Percentiles rank a stretch among this genome's conserved stretches.
These are phyloP conservation scores for Hydnum rufescens DNA, from an alignment of 768 basidiomycete species.

Conservation along the genomic window DNA sequence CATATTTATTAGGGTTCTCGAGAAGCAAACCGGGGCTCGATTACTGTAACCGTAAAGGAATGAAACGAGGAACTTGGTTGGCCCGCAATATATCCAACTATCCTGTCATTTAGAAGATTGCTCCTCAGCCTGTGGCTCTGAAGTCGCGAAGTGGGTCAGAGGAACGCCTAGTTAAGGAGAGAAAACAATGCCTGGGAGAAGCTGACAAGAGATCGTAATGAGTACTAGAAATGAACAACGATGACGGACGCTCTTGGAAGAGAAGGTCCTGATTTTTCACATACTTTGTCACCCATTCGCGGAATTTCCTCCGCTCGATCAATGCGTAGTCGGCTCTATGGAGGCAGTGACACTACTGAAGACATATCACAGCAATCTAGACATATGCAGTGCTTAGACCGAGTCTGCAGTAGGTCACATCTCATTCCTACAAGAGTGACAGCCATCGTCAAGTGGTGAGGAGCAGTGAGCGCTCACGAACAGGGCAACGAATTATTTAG, in stretches of 20 bases:
- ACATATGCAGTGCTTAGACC: conserved; percentile 1
- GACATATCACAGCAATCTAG: too few relatives aligned
- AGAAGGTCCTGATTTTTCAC: conserved; percentile 69
- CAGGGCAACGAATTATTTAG: not conserved
- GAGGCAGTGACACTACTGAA: too few relatives aligned
- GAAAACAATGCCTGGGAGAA: conserved; percentile 61
- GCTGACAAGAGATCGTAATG: conserved; percentile 24
- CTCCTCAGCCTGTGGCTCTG: conserved; percentile 63
- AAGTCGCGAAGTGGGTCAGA: conserved; percentile 43
- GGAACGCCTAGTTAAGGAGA: conserved; percentile 88
- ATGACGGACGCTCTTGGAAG: conserved; percentile 73
- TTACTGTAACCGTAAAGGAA: too few relatives aligned
- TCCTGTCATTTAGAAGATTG: too few relatives aligned
- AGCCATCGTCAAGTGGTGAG: conserved; percentile 47
- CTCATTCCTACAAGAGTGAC: not conserved
- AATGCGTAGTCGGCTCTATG: conserved; percentile 71
- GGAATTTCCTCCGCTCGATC: conserved; percentile 79
- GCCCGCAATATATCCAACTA: too few relatives aligned
- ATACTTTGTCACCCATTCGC: conserved; percentile 71
- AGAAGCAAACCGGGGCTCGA: too few relatives aligned
- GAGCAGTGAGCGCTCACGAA: not conserved
- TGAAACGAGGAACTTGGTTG: too few relatives aligned
- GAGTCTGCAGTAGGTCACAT: too few relatives aligned
- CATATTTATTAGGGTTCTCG: too few relatives aligned
- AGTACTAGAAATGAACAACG: not conserved